Evolutionary conservation across 2,329 filamentous ascomycete species (phyloP).

Genomic region (Thermothelomyces thermophilus): DNA sequence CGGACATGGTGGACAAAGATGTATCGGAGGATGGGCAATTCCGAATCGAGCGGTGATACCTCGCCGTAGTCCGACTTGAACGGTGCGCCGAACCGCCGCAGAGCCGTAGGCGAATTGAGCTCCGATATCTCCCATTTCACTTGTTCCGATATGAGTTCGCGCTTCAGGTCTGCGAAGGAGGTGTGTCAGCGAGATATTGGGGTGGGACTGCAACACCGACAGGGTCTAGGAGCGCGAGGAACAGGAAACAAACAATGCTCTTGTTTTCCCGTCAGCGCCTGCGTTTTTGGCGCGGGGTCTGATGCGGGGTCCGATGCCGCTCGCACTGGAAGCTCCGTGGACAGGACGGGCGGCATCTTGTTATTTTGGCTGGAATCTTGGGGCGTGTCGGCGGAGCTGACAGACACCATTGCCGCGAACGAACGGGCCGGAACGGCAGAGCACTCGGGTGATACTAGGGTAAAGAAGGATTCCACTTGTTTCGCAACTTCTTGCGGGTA

Average conservation of each 20-base stretch:
- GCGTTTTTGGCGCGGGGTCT: constrained; percentile 31
- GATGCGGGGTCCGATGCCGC: too few relatives aligned
- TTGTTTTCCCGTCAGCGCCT: constrained; percentile 81
- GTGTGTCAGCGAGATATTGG: neutral
- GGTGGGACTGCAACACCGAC: neutral
- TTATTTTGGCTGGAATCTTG: neutral
- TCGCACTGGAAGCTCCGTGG: constrained; percentile 15
- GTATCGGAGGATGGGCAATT: constrained; percentile 86
- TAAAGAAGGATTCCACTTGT: neutral
- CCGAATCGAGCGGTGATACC: constrained; percentile 86
- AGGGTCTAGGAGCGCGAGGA: neutral
- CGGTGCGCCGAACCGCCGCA: constrained; percentile 90
- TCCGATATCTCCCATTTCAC: constrained; percentile 86
- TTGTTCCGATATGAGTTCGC: constrained; percentile 86
- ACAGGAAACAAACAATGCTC: constrained; percentile 70
- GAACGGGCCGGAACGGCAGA: neutral
- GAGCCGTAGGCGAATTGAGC: constrained; percentile 87
- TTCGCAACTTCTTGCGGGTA: neutral
- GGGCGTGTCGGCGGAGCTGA: neutral
- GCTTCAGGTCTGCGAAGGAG: constrained; percentile 70
- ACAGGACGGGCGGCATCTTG: constrained; percentile 8
- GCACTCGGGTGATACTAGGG: neutral
- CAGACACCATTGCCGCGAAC: constrained; percentile 12
- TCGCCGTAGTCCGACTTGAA: constrained; percentile 91
- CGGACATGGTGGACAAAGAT: constrained; percentile 98